Conservation (phyloP, 2,329 filamentous ascomycete species). For the Ramularia endophylla region DNA sequence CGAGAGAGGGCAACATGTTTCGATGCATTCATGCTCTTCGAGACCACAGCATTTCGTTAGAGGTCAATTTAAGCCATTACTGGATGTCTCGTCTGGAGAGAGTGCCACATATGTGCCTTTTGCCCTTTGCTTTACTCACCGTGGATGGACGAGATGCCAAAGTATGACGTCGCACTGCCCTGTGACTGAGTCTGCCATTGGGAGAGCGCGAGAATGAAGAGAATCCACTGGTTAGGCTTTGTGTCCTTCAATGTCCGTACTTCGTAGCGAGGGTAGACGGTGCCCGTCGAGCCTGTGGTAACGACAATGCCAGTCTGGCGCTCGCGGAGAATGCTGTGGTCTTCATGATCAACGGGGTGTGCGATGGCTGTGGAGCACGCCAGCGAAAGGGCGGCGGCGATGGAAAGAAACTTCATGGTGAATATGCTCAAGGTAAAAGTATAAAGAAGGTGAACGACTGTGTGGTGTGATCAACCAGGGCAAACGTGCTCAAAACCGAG, state of each 20-base stretch:
- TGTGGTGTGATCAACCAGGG: not conserved
- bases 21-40: too few species aligned
- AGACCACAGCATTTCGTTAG: too few species aligned
- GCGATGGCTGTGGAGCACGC: constrained; percentile 13
- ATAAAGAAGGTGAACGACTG: not conserved
- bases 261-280: constrained; percentile 15
- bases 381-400: not conserved
- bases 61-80: too few species aligned
- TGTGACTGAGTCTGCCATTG: constrained; percentile 9
- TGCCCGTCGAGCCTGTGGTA: constrained; percentile 15
- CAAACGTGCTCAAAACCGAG: constrained; percentile 1
- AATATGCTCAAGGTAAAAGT: not conserved
- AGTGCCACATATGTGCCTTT: too few species aligned
- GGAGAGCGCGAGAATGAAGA: constrained; percentile 17
- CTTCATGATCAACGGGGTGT: constrained; percentile 9
- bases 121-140: too few species aligned
- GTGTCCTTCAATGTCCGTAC: constrained; percentile 13
- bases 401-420: constrained; percentile 2
- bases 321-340: constrained; percentile 13
- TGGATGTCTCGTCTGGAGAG: too few species aligned
- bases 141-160: constrained; percentile 10
- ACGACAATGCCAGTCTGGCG: constrained; percentile 11
- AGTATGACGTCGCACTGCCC: constrained; percentile 13
- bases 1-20: too few species aligned
- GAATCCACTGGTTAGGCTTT: constrained; percentile 16